These are phyloP conservation scores for Nothophytophthora sp. DNA, from an alignment of 352 stramenopile genomes.

Conservation along the genomic window DNA sequence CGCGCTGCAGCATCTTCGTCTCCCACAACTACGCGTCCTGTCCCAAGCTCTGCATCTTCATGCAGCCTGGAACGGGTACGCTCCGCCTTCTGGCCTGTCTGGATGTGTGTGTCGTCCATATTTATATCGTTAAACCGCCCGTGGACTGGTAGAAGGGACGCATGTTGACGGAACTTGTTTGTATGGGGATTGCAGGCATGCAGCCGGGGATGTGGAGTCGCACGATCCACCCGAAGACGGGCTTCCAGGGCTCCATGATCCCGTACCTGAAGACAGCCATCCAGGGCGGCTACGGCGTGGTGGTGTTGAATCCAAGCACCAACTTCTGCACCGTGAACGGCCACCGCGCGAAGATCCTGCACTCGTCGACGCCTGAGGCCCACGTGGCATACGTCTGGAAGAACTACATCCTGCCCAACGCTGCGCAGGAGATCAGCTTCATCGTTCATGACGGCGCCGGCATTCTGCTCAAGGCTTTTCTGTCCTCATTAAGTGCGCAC, in stretches of 20 bases:
- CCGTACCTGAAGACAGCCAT: slow-evolving; percentile 87
- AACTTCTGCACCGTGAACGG: slow-evolving; percentile 82
- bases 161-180: too few species aligned
- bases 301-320: slow-evolving; percentile 84
- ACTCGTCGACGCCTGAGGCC: slow-evolving; percentile 74
- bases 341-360: slow-evolving; percentile 80
- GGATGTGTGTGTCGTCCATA: neutral
- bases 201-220: slow-evolving; percentile 76
- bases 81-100: neutral
- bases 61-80: slow-evolving; percentile 67
- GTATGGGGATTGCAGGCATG: slow-evolving; percentile 32
- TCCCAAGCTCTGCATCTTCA: slow-evolving; percentile 80
- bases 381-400: slow-evolving; percentile 87
- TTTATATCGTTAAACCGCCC: slow-evolving; percentile 3
- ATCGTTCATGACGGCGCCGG: slow-evolving; percentile 76
- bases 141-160: too few species aligned
- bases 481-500: slow-evolving; percentile 54
- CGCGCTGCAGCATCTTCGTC: slow-evolving; percentile 87
- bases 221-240: slow-evolving; percentile 75
- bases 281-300: slow-evolving; percentile 80
- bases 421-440: slow-evolving; percentile 85
- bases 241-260: slow-evolving; percentile 87
- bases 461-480: slow-evolving; percentile 69
- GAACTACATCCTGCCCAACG: slow-evolving; percentile 83
- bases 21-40: slow-evolving; percentile 81